Conservation (phyloP, 2,329 filamentous ascomycete genomes). For the Clonostachys byssicola region DNA sequence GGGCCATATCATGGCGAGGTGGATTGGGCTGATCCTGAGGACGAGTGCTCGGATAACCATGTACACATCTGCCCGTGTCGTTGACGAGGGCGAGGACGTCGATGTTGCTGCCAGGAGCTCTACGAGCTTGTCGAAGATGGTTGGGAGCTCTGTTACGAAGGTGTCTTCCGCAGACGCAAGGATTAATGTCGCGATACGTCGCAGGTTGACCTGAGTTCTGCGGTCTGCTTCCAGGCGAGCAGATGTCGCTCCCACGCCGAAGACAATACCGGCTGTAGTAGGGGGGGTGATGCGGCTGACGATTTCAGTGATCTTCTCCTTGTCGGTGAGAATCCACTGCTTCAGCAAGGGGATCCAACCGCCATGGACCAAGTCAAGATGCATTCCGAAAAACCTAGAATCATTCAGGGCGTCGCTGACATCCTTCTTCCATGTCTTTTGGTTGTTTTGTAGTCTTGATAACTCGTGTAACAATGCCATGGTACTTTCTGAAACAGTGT, state of each 20-base stretch:
- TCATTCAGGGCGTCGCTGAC: slow-evolving; percentile 91
- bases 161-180: slow-evolving; percentile 74
- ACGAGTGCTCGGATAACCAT: slow-evolving; percentile 80
- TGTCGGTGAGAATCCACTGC: slow-evolving; percentile 83
- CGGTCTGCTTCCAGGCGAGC: slow-evolving; percentile 93
- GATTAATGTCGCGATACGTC: slow-evolving; percentile 75
- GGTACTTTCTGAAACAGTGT: slow-evolving; percentile 70
- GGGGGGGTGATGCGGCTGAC: slow-evolving; percentile 76
- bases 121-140: slow-evolving; percentile 76
- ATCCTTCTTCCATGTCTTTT: slow-evolving; percentile 92
- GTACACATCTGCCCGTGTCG: slow-evolving; percentile 84
- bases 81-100: slow-evolving; percentile 87
- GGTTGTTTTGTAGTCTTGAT: slow-evolving; percentile 70
- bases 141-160: slow-evolving; percentile 71
- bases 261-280: slow-evolving; percentile 92
- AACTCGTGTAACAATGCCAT: slow-evolving; percentile 74
- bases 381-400: slow-evolving; percentile 73
- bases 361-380: slow-evolving; percentile 58
- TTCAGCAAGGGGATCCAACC: slow-evolving; percentile 81
- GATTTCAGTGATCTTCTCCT: slow-evolving; percentile 81
- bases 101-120: slow-evolving; percentile 81
- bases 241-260: slow-evolving; percentile 94
- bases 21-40: slow-evolving; percentile 72
- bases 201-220: slow-evolving; percentile 84
- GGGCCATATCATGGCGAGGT: slow-evolving; percentile 85